Conservation (phyloP, 805 yeast species). For the Candida berthetii region DNA sequence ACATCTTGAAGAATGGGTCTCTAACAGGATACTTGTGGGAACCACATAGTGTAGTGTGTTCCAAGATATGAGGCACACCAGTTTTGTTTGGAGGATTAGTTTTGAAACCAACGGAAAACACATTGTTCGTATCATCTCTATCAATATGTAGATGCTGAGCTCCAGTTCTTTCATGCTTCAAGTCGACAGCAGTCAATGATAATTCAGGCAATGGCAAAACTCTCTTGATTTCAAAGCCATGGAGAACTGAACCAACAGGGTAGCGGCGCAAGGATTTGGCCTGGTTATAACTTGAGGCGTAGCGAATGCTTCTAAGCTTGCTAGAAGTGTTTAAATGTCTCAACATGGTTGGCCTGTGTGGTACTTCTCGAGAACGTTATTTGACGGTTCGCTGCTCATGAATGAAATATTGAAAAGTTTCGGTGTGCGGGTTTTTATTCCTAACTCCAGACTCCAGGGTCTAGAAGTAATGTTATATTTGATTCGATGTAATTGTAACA, state of each 20-base stretch:
- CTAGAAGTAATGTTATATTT: no score
- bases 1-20: constrained; percentile 97
- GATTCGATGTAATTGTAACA: no score
- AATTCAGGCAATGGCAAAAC: constrained; percentile 75
- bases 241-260: constrained; percentile 54
- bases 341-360: background rate
- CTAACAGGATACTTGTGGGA: constrained; percentile 87
- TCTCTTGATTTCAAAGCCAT: constrained; percentile 63
- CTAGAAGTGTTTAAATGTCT: background rate
- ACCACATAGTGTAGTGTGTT: constrained; percentile 95
- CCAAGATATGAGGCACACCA: constrained; percentile 94
- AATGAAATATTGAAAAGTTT: no score
- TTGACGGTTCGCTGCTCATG: no score
- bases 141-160: constrained; percentile 83
- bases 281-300: constrained; percentile 23
- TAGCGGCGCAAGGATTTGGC: constrained; percentile 40
- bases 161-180: constrained; percentile 64
- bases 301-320: constrained; percentile 2
- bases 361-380: no score
- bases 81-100: constrained; percentile 94
- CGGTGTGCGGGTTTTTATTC: no score
- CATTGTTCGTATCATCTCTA: constrained; percentile 78
- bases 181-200: constrained; percentile 69
- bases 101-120: constrained; percentile 82
- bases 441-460: no score